Evolutionary conservation across 768 basidiomycete genomes (phyloP), one percentile per base, ranked within the genome.

Genomic region (Calocybe cyanea): DNA sequence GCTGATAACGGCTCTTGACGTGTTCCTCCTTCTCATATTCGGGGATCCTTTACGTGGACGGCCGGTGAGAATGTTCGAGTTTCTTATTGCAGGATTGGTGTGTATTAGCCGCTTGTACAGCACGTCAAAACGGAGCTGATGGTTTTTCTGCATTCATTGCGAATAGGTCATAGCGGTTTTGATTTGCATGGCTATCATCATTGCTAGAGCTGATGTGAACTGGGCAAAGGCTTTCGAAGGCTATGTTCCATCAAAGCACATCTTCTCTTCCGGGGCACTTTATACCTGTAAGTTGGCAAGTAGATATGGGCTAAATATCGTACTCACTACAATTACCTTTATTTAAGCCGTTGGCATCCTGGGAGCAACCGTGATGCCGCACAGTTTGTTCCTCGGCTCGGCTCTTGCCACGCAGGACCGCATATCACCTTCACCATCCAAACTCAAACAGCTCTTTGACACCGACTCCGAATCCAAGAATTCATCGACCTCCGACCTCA

Each of bases 331-430:
- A n/a, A n/a, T n/a, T n/a, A n/a, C n/a, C n/a, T n/a, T 30, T 38
- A 20, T 24, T 48, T 33, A 49, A 83, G 81, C 83, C 23, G 78
- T 87, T 43, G 86, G 86, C 30, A 82, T 90, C 40, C 58, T 87
- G 1, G 85, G 87, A 23, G 90, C 91, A 1, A 96, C 91, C 2
- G 84, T 92, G 48, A 94, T 94, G 92, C 92, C 92, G 0, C 92
- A 94, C 62, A 85, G 85, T 48, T 71, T 96, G n/a, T 92, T 88
- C 70, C 72, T 96, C 13, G 93, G 92, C 4, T 91, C 89, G 2
- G 79, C 81, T 23, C 78, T 96, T 4, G 85, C 91, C 2, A 92
- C 89, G 0, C 87, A 92, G 59, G 84, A 92, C 46, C 71, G 92
- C 36, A 57, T 90, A 11, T 66, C 69, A 1, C 63, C 64, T 30